phyloP scores from a whole-genome alignment of 495 filamentous ascomycete genomes.

The Astrothelium subdiscretum region DNA sequence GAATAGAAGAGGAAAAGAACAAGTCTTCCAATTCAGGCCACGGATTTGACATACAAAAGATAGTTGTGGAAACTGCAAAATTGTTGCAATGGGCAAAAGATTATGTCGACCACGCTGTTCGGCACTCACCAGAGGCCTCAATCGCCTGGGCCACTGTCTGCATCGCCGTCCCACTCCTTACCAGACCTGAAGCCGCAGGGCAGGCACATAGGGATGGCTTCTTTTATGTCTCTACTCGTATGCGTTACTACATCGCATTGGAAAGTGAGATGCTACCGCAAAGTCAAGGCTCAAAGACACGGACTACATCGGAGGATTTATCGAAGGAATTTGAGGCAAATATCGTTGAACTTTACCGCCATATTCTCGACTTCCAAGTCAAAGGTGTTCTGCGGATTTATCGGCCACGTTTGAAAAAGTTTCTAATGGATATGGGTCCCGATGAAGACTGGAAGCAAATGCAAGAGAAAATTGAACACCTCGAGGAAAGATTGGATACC shows the following conservation, averaged over 20 bases:
- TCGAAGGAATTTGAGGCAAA: neutral
- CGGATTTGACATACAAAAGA: neutral
- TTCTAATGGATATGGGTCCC: neutral
- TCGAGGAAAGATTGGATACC: neutral
- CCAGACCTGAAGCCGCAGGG: conserved; percentile 13
- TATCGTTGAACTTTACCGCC: conserved; percentile 17
- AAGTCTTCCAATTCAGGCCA: neutral
- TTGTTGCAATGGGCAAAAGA: neutral
- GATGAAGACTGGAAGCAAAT: neutral
- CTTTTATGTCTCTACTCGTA: conserved; percentile 17
- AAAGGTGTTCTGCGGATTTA: conserved; percentile 20
- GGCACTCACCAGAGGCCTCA: neutral
- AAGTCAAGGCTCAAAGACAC: conserved; percentile 1
- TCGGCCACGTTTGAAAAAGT: neutral
- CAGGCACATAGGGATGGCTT: conserved; percentile 22
- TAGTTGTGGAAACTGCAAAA: neutral
- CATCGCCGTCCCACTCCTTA: conserved; percentile 15
- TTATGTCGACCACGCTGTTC: neutral
- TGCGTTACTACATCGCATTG: conserved; percentile 17
- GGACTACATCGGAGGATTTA: neutral
- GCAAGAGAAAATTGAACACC: neutral
- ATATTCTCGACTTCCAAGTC: conserved; percentile 23
- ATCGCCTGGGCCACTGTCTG: neutral
- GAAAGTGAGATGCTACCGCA: conserved; percentile 15
- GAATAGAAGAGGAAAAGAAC: neutral